Percentiles rank a stretch among this genome's conserved stretches.
These are phyloP conservation scores for Lentinus tigrinus DNA, from an alignment of 768 basidiomycete species.

Conservation along the genomic window DNA sequence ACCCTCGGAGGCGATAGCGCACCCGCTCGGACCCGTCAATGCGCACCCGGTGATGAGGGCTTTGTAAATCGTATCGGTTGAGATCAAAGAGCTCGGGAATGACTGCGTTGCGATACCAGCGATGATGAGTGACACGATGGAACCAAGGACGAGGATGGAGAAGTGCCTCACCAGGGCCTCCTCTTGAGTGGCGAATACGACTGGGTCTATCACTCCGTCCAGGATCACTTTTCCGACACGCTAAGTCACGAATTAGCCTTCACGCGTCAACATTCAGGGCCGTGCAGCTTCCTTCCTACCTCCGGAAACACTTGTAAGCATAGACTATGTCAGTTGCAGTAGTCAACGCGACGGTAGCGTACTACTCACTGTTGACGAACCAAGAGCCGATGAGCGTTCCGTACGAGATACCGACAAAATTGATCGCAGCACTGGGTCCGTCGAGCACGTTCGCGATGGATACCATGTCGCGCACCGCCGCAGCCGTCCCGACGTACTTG, in stretches of 20 bases:
- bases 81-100: neutral
- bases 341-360: neutral
- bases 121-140: no score
- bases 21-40: conserved; percentile 5
- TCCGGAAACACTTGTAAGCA: conserved; percentile 8
- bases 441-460: conserved; percentile 4
- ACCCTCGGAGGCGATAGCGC: neutral
- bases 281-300: neutral
- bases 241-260: neutral
- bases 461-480: conserved; percentile 5
- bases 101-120: neutral
- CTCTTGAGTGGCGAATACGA: neutral
- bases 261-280: no score
- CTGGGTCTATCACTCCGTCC: conserved; percentile 3
- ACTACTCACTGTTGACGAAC: conserved; percentile 3
- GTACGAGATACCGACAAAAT: neutral
- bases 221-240: neutral
- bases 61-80: conserved; percentile 4
- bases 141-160: no score
- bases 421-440: neutral
- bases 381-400: conserved; percentile 2
- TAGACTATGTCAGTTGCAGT: neutral
- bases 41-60: conserved; percentile 11
- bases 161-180: neutral
- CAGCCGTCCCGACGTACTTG: conserved; percentile 4